Base-by-base conservation (phyloP, 208 protist genomes). In the Acanthamoeba healyi region DNA sequence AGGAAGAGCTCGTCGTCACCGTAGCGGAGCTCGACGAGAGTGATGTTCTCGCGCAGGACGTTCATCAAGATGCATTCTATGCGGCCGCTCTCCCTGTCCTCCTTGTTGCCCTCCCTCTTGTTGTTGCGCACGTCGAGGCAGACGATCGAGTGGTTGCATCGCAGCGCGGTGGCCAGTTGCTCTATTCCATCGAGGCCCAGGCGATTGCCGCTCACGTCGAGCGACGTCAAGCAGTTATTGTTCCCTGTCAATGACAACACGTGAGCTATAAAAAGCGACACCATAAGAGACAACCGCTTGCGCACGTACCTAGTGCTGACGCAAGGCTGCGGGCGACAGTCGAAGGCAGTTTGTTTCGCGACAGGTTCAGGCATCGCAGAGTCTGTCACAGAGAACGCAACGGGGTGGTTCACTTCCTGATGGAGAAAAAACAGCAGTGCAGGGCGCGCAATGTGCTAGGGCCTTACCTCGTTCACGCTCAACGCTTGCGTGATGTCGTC, bases 31-130 rank as follows among this genome's bases (percentile, higher is more conserved):
- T 72, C 34, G 1, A 51, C 36, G 58, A 91, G 84, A 4, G 84
- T 91, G 10, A 91, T 44, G 84, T 91, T 91, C 58, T 74, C 61
- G 51, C 84, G 51, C 58, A 91, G 46, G 24, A 91, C 40, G 40
- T 91, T 54, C 54, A 91, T 46, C 17, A 91, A 40, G 1, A 36
- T 29, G 17, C 34, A 26, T 29, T 63, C 54, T 40, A 51, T 32
- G 32, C 42, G 24, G 22, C 34, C 5, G 15, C 17, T 40, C 24
- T 36, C 61, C 26, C 9, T 44, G 32, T 38, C 32, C 34, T 79
- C 36, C 36, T 26, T 34, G 19, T 7, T n/a, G 17, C 4, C 67
- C n/a, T 38, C 67, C 22, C 67, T 38, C 1, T 46, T 65, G 84
- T 91, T 91, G 38, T 74, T 74, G 1, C 61, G 19, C 40, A 91